Base-by-base conservation (phyloP, 192 early-diverging fungal species). In the Backusella circina region DNA sequence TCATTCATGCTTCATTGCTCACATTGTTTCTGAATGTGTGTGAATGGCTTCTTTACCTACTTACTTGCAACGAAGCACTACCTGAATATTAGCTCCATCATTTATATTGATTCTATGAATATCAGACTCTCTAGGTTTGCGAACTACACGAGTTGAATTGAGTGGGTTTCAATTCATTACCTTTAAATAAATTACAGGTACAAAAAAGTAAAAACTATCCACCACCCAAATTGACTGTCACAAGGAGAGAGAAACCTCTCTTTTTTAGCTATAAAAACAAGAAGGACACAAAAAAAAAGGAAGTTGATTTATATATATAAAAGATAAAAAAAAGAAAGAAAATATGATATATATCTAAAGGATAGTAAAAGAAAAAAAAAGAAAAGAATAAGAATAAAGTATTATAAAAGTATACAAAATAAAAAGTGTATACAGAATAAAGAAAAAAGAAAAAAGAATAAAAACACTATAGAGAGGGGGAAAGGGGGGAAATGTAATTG, bases 41-140 rank as follows among this genome's bases (percentile, higher is more conserved):
- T 41, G 39, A 38, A 38, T 41, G 16, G 13, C 37, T n/a, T 1
- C 9, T 5, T 0, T 32, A 28, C 33, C 57, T 33, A 51, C 75
- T 80, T 86, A 92, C 92, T 90, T 84, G 83, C 92, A 93, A 39
- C 93, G 87, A 16, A 95, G 89, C 3, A 93, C 88, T 0, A 94
- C 94, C 74, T 95, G 93, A 36, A 95, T 95, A 69, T 95, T 94
- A 21, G 91, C 86, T 65, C 87, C 92, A 54, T 93, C 93, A 41
- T 77, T 70, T 16, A 66, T 67, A 35, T 13, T 61, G 12, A 26
- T 61, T 5, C 54, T 26, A 23, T 1, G 2, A 12, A 28, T 1
- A 15, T 71, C 69, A 44, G 35, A 44, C 15, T 71, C 26, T 71
- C 41, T 31, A 9, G 2, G 15, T 33, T 67, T 67, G 35, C 33